Percentiles rank a stretch among this genome's conserved stretches.
These are phyloP conservation scores for Hyparrhenia diplandra DNA, from an alignment of 176 grass and related monocot species.

Conservation along the genomic window DNA sequence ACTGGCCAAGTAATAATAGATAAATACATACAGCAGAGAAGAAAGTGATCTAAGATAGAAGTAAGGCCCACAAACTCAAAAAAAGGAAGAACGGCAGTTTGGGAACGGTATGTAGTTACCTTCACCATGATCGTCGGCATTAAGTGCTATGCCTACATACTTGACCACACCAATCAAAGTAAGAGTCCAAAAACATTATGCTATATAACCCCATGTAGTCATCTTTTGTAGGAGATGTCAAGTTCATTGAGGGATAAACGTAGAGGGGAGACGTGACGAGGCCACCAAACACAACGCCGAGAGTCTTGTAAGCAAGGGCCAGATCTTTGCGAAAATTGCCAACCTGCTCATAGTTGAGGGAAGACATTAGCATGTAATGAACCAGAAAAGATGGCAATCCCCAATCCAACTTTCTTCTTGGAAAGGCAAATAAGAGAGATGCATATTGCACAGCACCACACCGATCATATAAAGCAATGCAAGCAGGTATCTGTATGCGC, in stretches of 20 bases:
- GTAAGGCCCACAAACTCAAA: neutral
- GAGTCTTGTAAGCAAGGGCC: conserved; percentile 64
- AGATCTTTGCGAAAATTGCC: conserved; percentile 40
- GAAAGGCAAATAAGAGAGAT: neutral
- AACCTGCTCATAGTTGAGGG: conserved; percentile 18
- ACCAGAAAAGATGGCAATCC: neutral
- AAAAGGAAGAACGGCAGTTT: conserved; percentile 8
- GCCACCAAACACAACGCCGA: conserved; percentile 82
- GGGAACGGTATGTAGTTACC: conserved; percentile 29
- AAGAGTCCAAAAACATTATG: conserved; percentile 90
- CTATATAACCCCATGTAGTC: conserved; percentile 86
- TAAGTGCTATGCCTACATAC: conserved; percentile 77
- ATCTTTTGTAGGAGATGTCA: conserved; percentile 53
- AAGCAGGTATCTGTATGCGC: neutral
- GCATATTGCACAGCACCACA: neutral
- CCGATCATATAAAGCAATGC: neutral
- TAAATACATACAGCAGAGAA: neutral
- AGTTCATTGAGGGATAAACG: conserved; percentile 86
- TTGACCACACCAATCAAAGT: conserved; percentile 80
- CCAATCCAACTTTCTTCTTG: neutral
- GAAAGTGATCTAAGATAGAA: neutral
- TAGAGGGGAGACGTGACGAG: conserved; percentile 86
- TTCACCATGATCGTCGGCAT: conserved; percentile 85
- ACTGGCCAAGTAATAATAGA: neutral
- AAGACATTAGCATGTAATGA: conserved; percentile 3